Percentiles rank a stretch among this genome's conserved stretches.
Conservation (phyloP, 2,329 filamentous ascomycete genomes). For the Aureobasidium pullulans region DNA sequence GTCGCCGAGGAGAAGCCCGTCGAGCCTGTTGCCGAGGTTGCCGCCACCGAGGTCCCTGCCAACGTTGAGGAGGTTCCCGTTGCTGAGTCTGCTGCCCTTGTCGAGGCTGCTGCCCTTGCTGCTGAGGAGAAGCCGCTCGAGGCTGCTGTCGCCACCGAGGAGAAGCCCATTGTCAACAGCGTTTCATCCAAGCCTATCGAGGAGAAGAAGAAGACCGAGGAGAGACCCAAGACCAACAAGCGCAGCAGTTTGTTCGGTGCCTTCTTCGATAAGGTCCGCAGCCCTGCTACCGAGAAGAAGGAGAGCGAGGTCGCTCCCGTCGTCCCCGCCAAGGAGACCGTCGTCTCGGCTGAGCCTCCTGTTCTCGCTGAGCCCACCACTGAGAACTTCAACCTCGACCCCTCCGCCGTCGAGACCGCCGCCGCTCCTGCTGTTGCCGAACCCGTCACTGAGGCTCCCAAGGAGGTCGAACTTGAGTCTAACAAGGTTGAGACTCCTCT, state of each 20-base stretch:
- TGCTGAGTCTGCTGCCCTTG: background rate
- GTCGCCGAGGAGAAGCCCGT: slow-evolving; percentile 16
- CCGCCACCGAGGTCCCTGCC: slow-evolving; percentile 40
- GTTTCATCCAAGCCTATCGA: slow-evolving; percentile 28
- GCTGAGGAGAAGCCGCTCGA: slow-evolving; percentile 36
- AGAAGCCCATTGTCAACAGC: slow-evolving; percentile 36
- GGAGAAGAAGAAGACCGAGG: slow-evolving; percentile 20
- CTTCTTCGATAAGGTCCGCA: slow-evolving; percentile 54
- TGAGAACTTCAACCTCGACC: slow-evolving; percentile 32
- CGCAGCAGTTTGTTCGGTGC: slow-evolving; percentile 72
- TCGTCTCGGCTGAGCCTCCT: slow-evolving; percentile 31
- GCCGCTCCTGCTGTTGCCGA: slow-evolving; percentile 20
- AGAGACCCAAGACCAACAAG: slow-evolving; percentile 64
- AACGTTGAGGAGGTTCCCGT: slow-evolving; percentile 9
- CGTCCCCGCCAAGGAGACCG: slow-evolving; percentile 41
- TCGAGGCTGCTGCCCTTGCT: slow-evolving; percentile 6
- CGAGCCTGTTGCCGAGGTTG: slow-evolving; percentile 36
- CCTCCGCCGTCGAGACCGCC: slow-evolving; percentile 27
- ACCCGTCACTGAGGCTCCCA: slow-evolving; percentile 18
- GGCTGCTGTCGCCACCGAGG: slow-evolving; percentile 32
- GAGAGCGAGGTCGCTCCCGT: slow-evolving; percentile 54
- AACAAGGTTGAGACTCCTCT: slow-evolving; percentile 13
- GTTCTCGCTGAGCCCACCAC: slow-evolving; percentile 25
- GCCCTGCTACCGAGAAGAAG: slow-evolving; percentile 56
- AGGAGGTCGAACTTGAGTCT: slow-evolving; percentile 18